Evolutionary conservation across 768 basidiomycete species (phyloP).

Genomic region (Obba rivulosa): DNA sequence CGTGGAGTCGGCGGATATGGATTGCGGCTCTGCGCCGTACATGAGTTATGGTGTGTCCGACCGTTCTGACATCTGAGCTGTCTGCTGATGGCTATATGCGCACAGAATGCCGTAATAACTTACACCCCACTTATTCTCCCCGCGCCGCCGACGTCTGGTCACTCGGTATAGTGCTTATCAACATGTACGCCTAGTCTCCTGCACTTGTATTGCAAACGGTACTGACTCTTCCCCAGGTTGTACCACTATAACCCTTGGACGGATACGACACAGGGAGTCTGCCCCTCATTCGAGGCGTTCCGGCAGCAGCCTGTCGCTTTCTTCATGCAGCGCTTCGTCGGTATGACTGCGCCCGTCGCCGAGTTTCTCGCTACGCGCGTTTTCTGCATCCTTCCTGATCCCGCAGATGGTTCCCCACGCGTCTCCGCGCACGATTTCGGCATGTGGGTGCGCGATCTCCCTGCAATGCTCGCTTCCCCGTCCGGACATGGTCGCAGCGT

Average conservation of each 20-base stretch:
- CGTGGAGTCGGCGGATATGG: slow-evolving; percentile 87
- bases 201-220: neutral
- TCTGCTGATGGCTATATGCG: slow-evolving; percentile 10
- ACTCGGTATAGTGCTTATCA: slow-evolving; percentile 96
- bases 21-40: slow-evolving; percentile 97
- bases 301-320: slow-evolving; percentile 76
- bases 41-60: slow-evolving; percentile 85
- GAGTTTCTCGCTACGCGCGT: slow-evolving; percentile 81
- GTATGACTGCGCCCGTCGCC: slow-evolving; percentile 83
- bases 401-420: slow-evolving; percentile 54
- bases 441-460: slow-evolving; percentile 79
- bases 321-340: slow-evolving; percentile 86
- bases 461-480: slow-evolving; percentile 53
- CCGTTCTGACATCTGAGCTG: neutral
- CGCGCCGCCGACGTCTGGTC: slow-evolving; percentile 99
- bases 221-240: slow-evolving; percentile 46
- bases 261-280: slow-evolving; percentile 79
- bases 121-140: slow-evolving; percentile 90
- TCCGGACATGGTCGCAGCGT: slow-evolving; percentile 49
- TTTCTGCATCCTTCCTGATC: slow-evolving; percentile 72
- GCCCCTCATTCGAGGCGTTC: slow-evolving; percentile 78
- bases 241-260: slow-evolving; percentile 99
- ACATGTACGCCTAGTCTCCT: slow-evolving; percentile 59
- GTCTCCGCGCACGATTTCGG: slow-evolving; percentile 84
- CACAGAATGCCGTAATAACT: slow-evolving; percentile 96